Evolutionary conservation across 116 monocot genomes (phyloP), one percentile per base, ranked within the genome.

Genomic region (Cymodocea nodosa): DNA sequence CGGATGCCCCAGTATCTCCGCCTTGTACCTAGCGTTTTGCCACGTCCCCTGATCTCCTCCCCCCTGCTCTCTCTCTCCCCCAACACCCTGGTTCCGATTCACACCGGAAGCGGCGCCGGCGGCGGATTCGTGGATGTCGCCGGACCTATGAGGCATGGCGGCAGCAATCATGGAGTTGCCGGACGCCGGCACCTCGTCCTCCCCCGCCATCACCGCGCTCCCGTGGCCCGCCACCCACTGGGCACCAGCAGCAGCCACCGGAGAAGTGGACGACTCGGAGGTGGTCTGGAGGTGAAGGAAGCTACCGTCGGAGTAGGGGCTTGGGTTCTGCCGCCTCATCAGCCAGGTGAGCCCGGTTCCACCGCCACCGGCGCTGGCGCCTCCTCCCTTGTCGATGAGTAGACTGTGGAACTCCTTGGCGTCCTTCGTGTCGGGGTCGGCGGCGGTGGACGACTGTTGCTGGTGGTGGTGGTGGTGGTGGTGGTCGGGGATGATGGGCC

Each of bases 231-330:
- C 40, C 25, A 61, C 64, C 68, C 71, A 84, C 68, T 64, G 73
- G 59, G 17, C 62, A 10, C 11, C 44, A 44, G 6, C 44, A 44
- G 44, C 44, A 10, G 7, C 8, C 14, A 34, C 63, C 34, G 76
- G 72, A 44, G 84, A 74, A 51, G 76, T 56, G 71, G 86, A 77
- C 34, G 82, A 63, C 53, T 86, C 90, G 52, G 90, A 81, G 49
- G 74, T 69, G 35, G 92, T 85, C 75, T 93, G 92, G 18, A 92
- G 85, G 74, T 92, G 92, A 68, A 92, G 92, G 73, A 92, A 92
- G 76, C 83, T 85, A 10, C 93, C 88, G 77, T 88, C 88, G 7
- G 34, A 71, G 72, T 74, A 76, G 16, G 65, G 67, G 51, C 71
- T 63, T 23, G 14, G 67, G 65, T 71, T 60, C 53, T 78, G 78